Percentiles rank a stretch among this genome's conserved stretches.
phyloP scores from a whole-genome alignment of 148 eudicot species.

The Amaranthus cruentus region DNA sequence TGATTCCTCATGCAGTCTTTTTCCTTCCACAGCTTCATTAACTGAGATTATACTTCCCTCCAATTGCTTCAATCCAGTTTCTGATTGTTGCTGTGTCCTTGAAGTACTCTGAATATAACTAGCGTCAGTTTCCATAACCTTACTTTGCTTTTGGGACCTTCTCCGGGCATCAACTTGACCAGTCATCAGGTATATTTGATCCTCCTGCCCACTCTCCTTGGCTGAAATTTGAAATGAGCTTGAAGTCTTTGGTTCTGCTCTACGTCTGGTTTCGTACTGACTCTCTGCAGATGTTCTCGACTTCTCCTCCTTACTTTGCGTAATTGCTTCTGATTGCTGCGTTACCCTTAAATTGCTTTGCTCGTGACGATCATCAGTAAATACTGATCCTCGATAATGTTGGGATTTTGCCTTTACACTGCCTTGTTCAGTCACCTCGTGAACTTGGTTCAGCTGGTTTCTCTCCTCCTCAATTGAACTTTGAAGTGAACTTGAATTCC shows the following conservation, averaged over 20 bases:
- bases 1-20: slow-evolving; percentile 17
- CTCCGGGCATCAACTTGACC: slow-evolving; percentile 26
- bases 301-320: slow-evolving; percentile 26
- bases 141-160: slow-evolving; percentile 28
- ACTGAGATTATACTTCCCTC: slow-evolving; percentile 27
- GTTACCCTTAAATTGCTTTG: slow-evolving; percentile 23
- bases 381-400: background rate
- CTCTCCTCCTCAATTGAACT: slow-evolving; percentile 25
- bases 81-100: slow-evolving; percentile 30
- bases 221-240: slow-evolving; percentile 19
- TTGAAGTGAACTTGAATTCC: slow-evolving; percentile 25
- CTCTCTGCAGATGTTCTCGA: slow-evolving; percentile 21
- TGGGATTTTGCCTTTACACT: slow-evolving; percentile 27
- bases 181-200: slow-evolving; percentile 19
- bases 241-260: slow-evolving; percentile 31
- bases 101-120: slow-evolving; percentile 21
- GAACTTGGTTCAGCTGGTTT: slow-evolving; percentile 24
- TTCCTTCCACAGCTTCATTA: slow-evolving; percentile 25
- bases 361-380: slow-evolving; percentile 14
- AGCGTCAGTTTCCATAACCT: slow-evolving; percentile 20
- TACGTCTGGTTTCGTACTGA: slow-evolving; percentile 29
- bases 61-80: slow-evolving; percentile 27
- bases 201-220: slow-evolving; percentile 24
- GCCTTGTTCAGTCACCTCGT: background rate
- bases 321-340: slow-evolving; percentile 25